These are phyloP conservation scores for Trichoderma afroharzianum DNA, from an alignment of 2,329 filamentous ascomycete species.

Conservation along the genomic window DNA sequence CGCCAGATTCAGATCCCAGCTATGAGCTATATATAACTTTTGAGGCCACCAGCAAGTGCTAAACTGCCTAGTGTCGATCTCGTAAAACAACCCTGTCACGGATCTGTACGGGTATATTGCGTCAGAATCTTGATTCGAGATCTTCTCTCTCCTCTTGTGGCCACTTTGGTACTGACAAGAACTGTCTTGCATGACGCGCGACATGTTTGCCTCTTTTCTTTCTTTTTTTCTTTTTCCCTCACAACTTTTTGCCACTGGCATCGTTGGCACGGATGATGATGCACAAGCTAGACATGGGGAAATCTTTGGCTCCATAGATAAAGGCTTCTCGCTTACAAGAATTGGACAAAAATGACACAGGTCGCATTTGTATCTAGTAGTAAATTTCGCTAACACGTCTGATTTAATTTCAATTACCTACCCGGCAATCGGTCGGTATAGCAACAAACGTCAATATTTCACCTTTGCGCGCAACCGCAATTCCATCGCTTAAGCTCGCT, in stretches of 20 bases:
- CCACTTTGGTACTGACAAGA: background rate
- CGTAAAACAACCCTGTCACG: conserved; percentile 12
- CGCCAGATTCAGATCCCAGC: conserved; percentile 6
- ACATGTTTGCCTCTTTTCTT: background rate
- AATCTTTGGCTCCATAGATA: background rate
- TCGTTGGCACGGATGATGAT: background rate
- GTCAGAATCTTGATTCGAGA: conserved; percentile 14
- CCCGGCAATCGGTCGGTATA: background rate
- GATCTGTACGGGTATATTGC: conserved; percentile 15
- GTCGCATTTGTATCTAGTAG: conserved; percentile 3
- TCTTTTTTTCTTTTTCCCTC: background rate
- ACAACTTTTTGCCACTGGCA: background rate
- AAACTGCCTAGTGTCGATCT: conserved; percentile 16
- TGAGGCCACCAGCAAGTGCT: background rate
- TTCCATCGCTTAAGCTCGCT: background rate
- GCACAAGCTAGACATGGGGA: background rate
- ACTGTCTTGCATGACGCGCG: background rate
- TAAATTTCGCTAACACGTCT: background rate
- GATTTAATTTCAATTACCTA: background rate
- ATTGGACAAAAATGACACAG: background rate
- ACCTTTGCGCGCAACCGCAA: background rate
- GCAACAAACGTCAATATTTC: background rate
- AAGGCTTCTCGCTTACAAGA: background rate
- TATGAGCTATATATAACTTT: conserved; percentile 1
- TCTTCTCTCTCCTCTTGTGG: background rate